Evolutionary conservation across 2,329 filamentous ascomycete species (phyloP).

Genomic region (Samsoniella hepiali): DNA sequence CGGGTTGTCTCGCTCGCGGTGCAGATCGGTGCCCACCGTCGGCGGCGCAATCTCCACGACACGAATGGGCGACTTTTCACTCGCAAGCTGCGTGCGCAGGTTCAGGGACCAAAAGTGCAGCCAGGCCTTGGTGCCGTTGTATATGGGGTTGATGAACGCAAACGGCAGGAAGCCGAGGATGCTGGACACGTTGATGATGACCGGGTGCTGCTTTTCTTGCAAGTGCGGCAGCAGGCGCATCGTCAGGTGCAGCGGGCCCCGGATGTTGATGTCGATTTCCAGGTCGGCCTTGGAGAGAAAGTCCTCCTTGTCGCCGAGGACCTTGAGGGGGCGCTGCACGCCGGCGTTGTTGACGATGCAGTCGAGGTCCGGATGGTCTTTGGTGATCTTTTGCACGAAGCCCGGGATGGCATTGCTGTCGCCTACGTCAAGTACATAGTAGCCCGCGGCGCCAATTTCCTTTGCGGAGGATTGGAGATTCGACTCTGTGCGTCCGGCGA

Average conservation of each 20-base stretch:
- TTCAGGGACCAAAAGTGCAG: slow-evolving; percentile 56
- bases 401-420: slow-evolving; percentile 39
- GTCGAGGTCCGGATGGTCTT: slow-evolving; percentile 49
- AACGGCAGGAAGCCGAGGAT: slow-evolving; percentile 52
- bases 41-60: slow-evolving; percentile 57
- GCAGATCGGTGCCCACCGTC: slow-evolving; percentile 51
- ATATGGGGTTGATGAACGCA: slow-evolving; percentile 53
- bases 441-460: slow-evolving; percentile 45
- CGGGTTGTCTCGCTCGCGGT: slow-evolving; percentile 53
- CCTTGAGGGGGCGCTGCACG: slow-evolving; percentile 51
- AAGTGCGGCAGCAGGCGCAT: slow-evolving; percentile 49
- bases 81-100: slow-evolving; percentile 47
- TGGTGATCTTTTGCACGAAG: slow-evolving; percentile 44
- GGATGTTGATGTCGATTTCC: slow-evolving; percentile 57
- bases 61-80: slow-evolving; percentile 37
- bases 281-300: slow-evolving; percentile 51
- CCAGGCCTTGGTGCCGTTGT: slow-evolving; percentile 59
- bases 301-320: slow-evolving; percentile 36
- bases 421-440: slow-evolving; percentile 52
- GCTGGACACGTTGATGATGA: slow-evolving; percentile 54
- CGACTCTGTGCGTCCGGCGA: slow-evolving; percentile 52
- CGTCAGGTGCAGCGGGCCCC: slow-evolving; percentile 55
- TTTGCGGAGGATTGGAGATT: slow-evolving; percentile 44
- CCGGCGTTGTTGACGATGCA: slow-evolving; percentile 59
- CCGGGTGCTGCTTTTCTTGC: slow-evolving; percentile 35